A percentile compares a stretch with the other conserved stretches of the same genome.
These are phyloP conservation scores for Desmodesmus armatus DNA, from an alignment of 139 green algal genomes.

Conservation along the genomic window DNA sequence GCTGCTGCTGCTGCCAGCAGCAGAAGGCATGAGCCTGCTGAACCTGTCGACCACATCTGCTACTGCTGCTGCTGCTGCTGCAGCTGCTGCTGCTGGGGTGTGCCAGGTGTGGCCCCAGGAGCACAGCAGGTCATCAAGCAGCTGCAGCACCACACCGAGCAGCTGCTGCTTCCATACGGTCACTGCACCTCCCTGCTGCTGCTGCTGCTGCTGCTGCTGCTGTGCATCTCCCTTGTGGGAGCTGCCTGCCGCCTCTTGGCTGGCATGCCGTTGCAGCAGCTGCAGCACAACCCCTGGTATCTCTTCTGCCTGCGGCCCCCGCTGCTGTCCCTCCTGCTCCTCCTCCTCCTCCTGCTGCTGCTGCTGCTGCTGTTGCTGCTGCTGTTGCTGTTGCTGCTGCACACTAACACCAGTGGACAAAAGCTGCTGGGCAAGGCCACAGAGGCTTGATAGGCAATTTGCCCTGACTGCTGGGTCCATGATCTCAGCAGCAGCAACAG, in stretches of 20 bases:
- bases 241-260: neutral
- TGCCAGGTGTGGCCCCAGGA: constrained; percentile 20
- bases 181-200: neutral
- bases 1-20: neutral
- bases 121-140: constrained; percentile 20
- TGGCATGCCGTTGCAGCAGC: no score
- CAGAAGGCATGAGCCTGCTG: neutral
- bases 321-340: neutral
- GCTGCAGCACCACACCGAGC: constrained; percentile 17
- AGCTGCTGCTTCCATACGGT: constrained; percentile 5
- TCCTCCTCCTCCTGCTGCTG: constrained; percentile 22
- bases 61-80: neutral
- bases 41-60: neutral
- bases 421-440: neutral
- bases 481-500: constrained; percentile 10
- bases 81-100: constrained; percentile 4
- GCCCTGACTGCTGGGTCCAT: no score
- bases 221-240: neutral
- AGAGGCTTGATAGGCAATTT: no score
- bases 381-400: constrained; percentile 20
- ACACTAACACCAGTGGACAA: neutral
- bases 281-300: neutral
- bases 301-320: neutral
- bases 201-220: constrained; percentile 17
- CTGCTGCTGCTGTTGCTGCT: constrained; percentile 26